A percentile compares a stretch with the other conserved stretches of the same genome.
Evolutionary conservation across 2,329 filamentous ascomycete genomes (phyloP).

Genomic region (Clarireedia paspali): DNA sequence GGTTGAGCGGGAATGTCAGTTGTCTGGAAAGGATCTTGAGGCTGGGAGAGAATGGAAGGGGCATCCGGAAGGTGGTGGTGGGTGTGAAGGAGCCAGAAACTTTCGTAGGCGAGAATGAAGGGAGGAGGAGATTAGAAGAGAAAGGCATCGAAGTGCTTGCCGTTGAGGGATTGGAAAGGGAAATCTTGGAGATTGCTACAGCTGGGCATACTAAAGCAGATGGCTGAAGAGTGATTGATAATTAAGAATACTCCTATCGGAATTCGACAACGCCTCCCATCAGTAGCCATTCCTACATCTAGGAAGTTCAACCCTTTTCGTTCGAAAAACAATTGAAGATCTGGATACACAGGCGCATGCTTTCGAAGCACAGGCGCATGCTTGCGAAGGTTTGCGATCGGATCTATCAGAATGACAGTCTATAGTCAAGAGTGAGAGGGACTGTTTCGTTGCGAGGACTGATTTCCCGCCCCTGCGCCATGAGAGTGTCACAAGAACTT

Average conservation of each 20-base stretch:
- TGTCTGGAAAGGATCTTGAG: conserved; percentile 74
- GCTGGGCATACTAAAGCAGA: conserved; percentile 55
- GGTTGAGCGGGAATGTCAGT: conserved; percentile 65
- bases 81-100: conserved; percentile 85
- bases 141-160: conserved; percentile 68
- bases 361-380: no score
- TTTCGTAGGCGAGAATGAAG: conserved; percentile 78
- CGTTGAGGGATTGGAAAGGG: conserved; percentile 66
- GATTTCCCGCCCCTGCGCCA: no score
- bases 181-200: conserved; percentile 75
- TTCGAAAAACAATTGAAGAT: no score
- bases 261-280: neutral
- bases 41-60: conserved; percentile 30
- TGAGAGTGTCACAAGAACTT: no score
- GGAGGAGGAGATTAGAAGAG: conserved; percentile 59
- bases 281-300: no score
- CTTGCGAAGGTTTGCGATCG: no score
- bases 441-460: no score
- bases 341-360: no score
- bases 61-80: conserved; percentile 71
- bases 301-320: no score
- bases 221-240: neutral
- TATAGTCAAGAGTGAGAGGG: no score
- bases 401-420: no score
- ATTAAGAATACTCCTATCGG: neutral